Evolutionary conservation across 169 alveolate genomes (phyloP).

Genomic region (Eimeria maxima): DNA sequence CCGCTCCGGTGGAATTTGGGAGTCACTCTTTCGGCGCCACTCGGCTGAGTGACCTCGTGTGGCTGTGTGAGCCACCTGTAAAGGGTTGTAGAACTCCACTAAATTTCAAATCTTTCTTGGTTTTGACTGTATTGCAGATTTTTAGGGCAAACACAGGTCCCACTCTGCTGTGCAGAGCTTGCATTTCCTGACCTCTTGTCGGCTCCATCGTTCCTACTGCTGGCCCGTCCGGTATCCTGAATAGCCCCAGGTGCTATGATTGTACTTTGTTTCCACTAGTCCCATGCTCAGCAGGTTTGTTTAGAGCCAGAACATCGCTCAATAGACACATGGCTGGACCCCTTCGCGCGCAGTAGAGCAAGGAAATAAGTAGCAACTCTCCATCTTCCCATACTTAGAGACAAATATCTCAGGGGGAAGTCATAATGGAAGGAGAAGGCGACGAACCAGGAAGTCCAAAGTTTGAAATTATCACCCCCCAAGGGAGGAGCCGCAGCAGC

Average conservation of each 20-base stretch:
- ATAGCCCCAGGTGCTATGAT: not conserved
- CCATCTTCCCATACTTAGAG: not conserved
- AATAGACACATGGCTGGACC: not conserved
- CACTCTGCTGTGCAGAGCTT: not conserved
- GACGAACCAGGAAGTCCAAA: conserved; percentile 28
- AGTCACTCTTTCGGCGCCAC: not conserved
- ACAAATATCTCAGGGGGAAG: not conserved
- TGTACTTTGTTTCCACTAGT: not conserved
- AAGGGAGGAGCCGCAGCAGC: conserved; percentile 70
- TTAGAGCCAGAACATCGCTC: not conserved
- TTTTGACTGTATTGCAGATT: not conserved
- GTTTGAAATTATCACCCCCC: conserved; percentile 39
- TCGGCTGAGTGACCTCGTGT: conserved; percentile 44
- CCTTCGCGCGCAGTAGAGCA: not conserved
- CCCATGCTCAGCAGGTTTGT: not conserved
- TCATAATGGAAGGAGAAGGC: conserved; percentile 49
- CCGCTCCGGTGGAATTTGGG: not conserved
- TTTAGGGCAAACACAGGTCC: not conserved
- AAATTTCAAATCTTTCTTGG: not conserved
- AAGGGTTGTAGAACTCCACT: not conserved
- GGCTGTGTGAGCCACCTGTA: not conserved
- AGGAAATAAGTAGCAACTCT: not conserved
- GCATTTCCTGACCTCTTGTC: not conserved
- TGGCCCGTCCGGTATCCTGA: not conserved
- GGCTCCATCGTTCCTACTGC: not conserved